Percentiles rank a stretch among this genome's conserved stretches.
These are phyloP conservation scores for Trichophyton mentagrophytes DNA, from an alignment of 2,329 filamentous ascomycete genomes.

Conservation along the genomic window DNA sequence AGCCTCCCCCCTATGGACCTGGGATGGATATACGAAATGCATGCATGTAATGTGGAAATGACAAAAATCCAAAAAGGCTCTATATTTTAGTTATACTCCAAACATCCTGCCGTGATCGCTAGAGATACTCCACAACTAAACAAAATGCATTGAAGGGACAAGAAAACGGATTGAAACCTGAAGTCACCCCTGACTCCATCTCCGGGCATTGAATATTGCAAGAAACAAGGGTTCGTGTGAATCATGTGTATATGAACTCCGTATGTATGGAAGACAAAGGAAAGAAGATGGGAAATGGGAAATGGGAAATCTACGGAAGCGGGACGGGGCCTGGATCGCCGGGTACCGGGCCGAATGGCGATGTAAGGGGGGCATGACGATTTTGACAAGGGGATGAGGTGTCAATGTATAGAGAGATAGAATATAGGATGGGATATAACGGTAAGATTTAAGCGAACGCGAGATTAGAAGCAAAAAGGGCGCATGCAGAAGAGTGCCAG, in stretches of 20 bases:
- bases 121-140: background rate
- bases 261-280: background rate
- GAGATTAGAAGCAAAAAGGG: background rate
- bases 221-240: background rate
- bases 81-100: background rate
- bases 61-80: background rate
- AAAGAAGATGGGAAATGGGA: background rate
- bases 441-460: background rate
- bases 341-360: background rate
- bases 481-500: background rate
- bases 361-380: background rate
- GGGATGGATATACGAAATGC: background rate
- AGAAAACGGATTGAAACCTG: background rate
- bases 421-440: background rate
- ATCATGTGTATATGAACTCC: background rate
- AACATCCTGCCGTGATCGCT: background rate
- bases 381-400: background rate
- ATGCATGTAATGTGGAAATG: background rate
- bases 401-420: background rate
- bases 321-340: background rate
- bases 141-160: background rate
- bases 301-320: background rate
- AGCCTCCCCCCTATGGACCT: background rate
- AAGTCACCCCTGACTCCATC: background rate
- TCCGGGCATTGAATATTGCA: background rate